Evolutionary conservation across 2,329 filamentous ascomycete species (phyloP).

Genomic region (Celoporthe dispersa): DNA sequence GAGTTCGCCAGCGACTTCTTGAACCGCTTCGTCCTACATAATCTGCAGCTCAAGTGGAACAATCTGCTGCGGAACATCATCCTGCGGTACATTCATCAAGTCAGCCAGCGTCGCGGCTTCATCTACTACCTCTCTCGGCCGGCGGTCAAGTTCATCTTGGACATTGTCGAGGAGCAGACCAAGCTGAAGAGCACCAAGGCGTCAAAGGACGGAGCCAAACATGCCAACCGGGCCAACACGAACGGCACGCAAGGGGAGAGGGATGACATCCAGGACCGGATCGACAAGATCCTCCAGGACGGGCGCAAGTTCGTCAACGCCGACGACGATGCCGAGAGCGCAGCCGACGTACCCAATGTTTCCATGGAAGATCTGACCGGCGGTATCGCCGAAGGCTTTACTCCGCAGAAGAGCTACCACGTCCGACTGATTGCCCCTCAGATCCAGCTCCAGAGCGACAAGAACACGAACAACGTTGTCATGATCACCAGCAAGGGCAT

Average conservation of each 20-base stretch:
- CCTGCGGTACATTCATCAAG: slow-evolving; percentile 95
- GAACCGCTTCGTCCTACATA: slow-evolving; percentile 97
- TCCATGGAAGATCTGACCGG: slow-evolving; percentile 67
- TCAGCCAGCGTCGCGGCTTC: slow-evolving; percentile 92
- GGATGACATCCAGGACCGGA: slow-evolving; percentile 76
- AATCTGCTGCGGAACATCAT: slow-evolving; percentile 95
- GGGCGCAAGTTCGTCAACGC: slow-evolving; percentile 80
- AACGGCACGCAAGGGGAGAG: slow-evolving; percentile 42
- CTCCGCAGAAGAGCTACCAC: slow-evolving; percentile 91
- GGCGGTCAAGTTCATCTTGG: slow-evolving; percentile 96
- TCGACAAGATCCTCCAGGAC: slow-evolving; percentile 83
- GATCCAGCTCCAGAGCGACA: slow-evolving; percentile 97
- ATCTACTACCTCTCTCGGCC: slow-evolving; percentile 96
- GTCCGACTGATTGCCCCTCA: slow-evolving; percentile 94
- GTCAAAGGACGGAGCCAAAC: slow-evolving; percentile 30
- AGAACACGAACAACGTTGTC: slow-evolving; percentile 95
- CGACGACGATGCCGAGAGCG: slow-evolving; percentile 53
- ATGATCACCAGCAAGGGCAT: slow-evolving; percentile 97
- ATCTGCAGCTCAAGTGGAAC: slow-evolving; percentile 98
- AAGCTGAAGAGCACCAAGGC: slow-evolving; percentile 62
- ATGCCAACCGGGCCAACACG: slow-evolving; percentile 32
- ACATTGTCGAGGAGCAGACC: slow-evolving; percentile 93
- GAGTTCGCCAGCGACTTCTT: slow-evolving; percentile 95
- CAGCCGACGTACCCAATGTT: slow-evolving; percentile 39
- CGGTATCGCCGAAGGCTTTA: slow-evolving; percentile 85